Base-by-base conservation (phyloP, 169 alveolate genomes). In the Babesia gibsoni region DNA sequence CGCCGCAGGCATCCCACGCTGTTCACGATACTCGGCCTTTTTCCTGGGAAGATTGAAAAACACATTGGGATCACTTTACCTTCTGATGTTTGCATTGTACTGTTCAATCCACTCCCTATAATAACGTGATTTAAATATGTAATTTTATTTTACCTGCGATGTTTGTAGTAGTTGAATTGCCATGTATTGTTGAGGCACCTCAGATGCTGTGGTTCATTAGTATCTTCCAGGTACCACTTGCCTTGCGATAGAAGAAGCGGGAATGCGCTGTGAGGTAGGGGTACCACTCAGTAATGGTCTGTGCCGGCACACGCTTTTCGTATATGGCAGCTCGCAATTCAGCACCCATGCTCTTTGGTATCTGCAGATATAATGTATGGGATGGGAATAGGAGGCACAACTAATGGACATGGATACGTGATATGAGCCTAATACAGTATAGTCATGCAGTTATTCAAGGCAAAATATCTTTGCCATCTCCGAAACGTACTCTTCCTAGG, bases 221-320 rank as follows among this genome's bases (percentile, higher is more conserved):
- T 18, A 50, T 48, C 52, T 35, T 32, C 37, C 52, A 35, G 25
- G 39, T 33, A 25, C 63, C 43, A 32, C 57, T 56, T 65, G 79
- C 86, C 69, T 80, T 83, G 30, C 93, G 59, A 25, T 57, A 88
- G 36, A 73, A 72, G 52, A 80, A 88, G 50, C 93, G 58, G 0
- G 91, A 57, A 54, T 81, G 84, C 14, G 91, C 85, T 20, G 90
- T 83, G 45, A 88, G 86, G 57, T 88, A 88, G 10, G 93, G 93
- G 68, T 82, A 88, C 93, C 93, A 88, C 37, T 83, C 84, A 16
- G 88, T 68, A 49, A 83, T 49, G 22, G 42, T 83, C 23, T 83
- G 75, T 29, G 72, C 58, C 41, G 75, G 82, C 30, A 83, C 89
- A 52, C 93, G 53, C 22, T 80, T 67, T 52, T 88, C 89, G 52